These are phyloP conservation scores for Groenewaldozyma auringiensis DNA, from an alignment of 1,139 yeast genomes.

Conservation along the genomic window DNA sequence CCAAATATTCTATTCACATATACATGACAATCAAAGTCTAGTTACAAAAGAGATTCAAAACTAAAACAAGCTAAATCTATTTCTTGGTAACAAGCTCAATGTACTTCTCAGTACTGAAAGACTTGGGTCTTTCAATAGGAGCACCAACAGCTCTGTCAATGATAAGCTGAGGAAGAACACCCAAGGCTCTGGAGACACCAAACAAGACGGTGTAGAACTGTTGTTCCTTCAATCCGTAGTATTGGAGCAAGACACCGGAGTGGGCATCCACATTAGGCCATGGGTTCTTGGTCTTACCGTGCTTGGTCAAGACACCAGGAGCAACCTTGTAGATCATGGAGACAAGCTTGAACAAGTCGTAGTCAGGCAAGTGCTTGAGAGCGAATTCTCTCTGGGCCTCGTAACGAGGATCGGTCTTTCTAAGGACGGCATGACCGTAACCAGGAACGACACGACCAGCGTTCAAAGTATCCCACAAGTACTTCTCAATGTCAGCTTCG, in stretches of 20 bases:
- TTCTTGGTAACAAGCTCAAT: slow-evolving; percentile 32
- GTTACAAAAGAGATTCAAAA: too few species aligned
- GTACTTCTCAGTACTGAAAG: slow-evolving; percentile 40
- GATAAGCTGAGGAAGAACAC: slow-evolving; percentile 51
- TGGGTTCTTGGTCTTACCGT: slow-evolving; percentile 59
- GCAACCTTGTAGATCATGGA: slow-evolving; percentile 52
- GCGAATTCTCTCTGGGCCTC: slow-evolving; percentile 97
- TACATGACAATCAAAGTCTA: too few species aligned
- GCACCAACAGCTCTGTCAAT: slow-evolving; percentile 54
- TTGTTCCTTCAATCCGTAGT: slow-evolving; percentile 50
- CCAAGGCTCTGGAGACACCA: slow-evolving; percentile 52
- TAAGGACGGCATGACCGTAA: slow-evolving; percentile 93
- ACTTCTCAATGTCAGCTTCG: slow-evolving; percentile 62
- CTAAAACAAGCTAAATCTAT: too few species aligned
- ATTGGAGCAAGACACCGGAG: slow-evolving; percentile 50
- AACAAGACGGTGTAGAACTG: slow-evolving; percentile 52
- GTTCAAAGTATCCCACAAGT: slow-evolving; percentile 86
- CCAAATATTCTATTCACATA: not conserved
- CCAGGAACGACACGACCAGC: slow-evolving; percentile 97
- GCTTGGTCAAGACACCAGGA: slow-evolving; percentile 47
- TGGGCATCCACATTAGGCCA: slow-evolving; percentile 58
- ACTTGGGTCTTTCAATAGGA: slow-evolving; percentile 59
- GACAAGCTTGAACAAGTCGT: slow-evolving; percentile 88
- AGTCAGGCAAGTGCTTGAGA: slow-evolving; percentile 93
- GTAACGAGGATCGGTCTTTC: slow-evolving; percentile 97